phyloP scores from a whole-genome alignment of 371 early-diverging fungal species.

The Mortierella sp. region DNA sequence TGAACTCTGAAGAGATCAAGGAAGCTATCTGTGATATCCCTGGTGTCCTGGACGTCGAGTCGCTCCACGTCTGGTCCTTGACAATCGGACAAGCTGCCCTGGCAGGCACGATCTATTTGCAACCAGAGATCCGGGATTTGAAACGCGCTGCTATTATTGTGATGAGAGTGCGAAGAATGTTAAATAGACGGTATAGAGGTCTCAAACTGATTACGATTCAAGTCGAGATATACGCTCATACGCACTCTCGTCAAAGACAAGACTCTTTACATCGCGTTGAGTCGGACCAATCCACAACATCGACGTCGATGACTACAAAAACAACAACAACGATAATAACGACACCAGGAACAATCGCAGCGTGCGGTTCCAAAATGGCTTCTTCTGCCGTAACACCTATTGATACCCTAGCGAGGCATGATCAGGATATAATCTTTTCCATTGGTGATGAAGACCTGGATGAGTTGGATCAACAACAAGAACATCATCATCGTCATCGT shows the following conservation, averaged over 20 bases:
- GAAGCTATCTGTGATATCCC: conserved; percentile 45
- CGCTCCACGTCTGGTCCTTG: conserved; percentile 43
- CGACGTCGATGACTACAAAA: no score
- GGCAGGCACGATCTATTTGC: conserved; percentile 25
- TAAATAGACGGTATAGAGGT: conserved; percentile 25
- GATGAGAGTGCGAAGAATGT: conserved; percentile 10
- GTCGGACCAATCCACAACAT: no score
- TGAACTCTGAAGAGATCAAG: conserved; percentile 37
- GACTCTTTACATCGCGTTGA: not conserved
- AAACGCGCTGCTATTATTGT: conserved; percentile 18
- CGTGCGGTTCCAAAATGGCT: not conserved
- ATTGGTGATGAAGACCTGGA: conserved; percentile 42
- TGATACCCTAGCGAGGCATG: conserved; percentile 35
- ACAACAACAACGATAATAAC: not conserved
- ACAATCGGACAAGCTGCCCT: conserved; percentile 38
- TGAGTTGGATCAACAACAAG: not conserved
- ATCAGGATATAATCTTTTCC: conserved; percentile 50
- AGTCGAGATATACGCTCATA: conserved; percentile 23
- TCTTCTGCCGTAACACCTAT: not conserved
- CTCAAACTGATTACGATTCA: conserved; percentile 43
- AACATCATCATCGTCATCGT: conserved; percentile 1
- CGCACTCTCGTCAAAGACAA: no score
- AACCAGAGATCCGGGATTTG: conserved; percentile 36
- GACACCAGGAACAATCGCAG: not conserved
- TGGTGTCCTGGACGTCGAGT: conserved; percentile 47